These are phyloP conservation scores for Chaetomiaceae sp. DNA, from an alignment of 2,329 filamentous ascomycete genomes.

Conservation along the genomic window DNA sequence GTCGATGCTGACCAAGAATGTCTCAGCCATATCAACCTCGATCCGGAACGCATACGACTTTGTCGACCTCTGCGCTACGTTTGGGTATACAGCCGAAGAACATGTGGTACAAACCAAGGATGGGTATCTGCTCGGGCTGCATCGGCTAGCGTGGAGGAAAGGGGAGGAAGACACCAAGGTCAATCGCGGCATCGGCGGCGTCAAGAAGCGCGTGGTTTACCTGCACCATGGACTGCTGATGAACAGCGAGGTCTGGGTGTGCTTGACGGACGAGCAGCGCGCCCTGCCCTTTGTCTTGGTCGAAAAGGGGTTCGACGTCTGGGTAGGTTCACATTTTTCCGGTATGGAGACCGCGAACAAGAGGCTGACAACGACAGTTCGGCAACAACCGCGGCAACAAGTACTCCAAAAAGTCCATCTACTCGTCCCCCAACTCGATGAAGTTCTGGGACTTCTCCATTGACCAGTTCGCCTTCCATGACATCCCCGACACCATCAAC, in stretches of 20 bases:
- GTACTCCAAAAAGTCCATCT: conserved; percentile 92
- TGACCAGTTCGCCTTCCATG: conserved; percentile 95
- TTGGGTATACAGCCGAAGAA: conserved; percentile 91
- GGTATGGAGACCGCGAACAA: not conserved
- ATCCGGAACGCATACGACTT: conserved; percentile 89
- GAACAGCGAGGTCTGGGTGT: conserved; percentile 99
- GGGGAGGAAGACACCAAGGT: conserved; percentile 77
- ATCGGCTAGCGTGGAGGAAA: conserved; percentile 76
- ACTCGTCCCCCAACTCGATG: conserved; percentile 66
- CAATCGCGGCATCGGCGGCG: conserved; percentile 63
- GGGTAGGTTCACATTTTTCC: conserved; percentile 53
- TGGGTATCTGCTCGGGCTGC: conserved; percentile 86
- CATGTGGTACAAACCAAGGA: conserved; percentile 93
- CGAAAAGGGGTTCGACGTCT: conserved; percentile 91
- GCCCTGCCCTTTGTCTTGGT: conserved; percentile 86
- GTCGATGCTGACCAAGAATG: conserved; percentile 20
- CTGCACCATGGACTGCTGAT: conserved; percentile 94
- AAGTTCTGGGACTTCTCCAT: conserved; percentile 98
- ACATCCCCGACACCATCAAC: conserved; percentile 90
- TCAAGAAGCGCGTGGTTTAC: conserved; percentile 83
- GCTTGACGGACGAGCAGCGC: conserved; percentile 77
- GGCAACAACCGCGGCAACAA: conserved; percentile 99
- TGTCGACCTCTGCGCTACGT: conserved; percentile 85
- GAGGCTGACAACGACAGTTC: conserved; percentile 48
- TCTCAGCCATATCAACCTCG: conserved; percentile 60